Evolutionary conservation across 176 grass and related monocot species (phyloP).

Genomic region (Oryza glaberrima): DNA sequence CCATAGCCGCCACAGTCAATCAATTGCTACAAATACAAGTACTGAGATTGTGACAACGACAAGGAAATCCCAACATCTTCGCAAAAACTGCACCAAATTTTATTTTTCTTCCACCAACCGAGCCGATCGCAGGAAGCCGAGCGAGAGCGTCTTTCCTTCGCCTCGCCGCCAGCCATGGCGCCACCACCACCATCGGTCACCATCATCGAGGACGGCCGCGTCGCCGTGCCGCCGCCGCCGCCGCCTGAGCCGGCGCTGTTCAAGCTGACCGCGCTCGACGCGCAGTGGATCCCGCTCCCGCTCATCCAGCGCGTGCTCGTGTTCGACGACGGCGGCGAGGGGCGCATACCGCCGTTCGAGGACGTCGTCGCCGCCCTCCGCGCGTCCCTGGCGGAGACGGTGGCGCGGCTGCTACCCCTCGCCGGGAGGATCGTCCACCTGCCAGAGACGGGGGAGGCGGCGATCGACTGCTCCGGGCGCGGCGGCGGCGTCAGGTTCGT

Average conservation of each 20-base stretch:
- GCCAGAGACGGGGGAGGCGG: constrained; percentile 6
- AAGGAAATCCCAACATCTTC: no score
- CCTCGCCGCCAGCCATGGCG: neutral
- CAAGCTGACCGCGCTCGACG: constrained; percentile 38
- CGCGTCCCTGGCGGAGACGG: constrained; percentile 21
- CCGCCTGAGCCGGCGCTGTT: neutral
- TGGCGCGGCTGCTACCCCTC: constrained; percentile 33
- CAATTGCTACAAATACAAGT: no score
- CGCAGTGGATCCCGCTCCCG: constrained; percentile 36
- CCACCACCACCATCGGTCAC: neutral
- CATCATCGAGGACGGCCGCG: constrained; percentile 18
- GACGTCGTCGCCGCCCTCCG: constrained; percentile 33
- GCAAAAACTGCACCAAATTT: no score
- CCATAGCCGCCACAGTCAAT: no score
- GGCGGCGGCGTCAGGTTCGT: constrained; percentile 36
- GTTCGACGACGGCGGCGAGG: constrained; percentile 18
- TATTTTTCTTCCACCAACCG: neutral
- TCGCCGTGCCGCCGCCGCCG: neutral
- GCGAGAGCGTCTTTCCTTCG: no score
- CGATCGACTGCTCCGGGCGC: constrained; percentile 36
- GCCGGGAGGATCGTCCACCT: constrained; percentile 15
- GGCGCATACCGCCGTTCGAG: constrained; percentile 16
- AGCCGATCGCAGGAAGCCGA: no score
- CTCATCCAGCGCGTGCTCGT: constrained; percentile 41
- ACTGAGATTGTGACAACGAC: no score